A percentile compares a stretch with the other conserved stretches of the same genome.
phyloP scores from a whole-genome alignment of 192 early-diverging fungal species.

The Chytriomyces sp. region DNA sequence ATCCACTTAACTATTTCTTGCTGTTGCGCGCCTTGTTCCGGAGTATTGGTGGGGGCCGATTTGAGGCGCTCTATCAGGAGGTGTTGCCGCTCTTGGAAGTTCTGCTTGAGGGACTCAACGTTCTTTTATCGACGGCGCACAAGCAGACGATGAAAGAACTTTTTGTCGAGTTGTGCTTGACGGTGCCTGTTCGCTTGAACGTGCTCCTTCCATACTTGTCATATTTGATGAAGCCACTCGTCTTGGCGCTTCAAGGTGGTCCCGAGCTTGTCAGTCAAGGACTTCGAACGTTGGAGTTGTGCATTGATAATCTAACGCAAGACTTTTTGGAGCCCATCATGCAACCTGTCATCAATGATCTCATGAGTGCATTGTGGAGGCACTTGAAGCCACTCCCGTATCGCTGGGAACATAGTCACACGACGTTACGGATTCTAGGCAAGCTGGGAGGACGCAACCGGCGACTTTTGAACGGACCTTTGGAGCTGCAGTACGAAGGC shows the following conservation, averaged over 20 bases:
- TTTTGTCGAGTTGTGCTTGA: constrained; percentile 97
- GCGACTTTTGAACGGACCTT: constrained; percentile 74
- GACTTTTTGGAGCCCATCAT: constrained; percentile 97
- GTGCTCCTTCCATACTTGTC: constrained; percentile 90
- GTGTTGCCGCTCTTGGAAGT: constrained; percentile 91
- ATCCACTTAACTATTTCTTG: constrained; percentile 91
- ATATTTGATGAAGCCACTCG: constrained; percentile 94
- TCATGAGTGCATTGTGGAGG: constrained; percentile 92
- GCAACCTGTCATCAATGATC: constrained; percentile 86
- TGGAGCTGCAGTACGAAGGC: constrained; percentile 40
- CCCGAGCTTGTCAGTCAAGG: constrained; percentile 96
- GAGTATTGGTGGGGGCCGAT: constrained; percentile 95
- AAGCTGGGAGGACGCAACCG: constrained; percentile 98
- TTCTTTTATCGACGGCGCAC: constrained; percentile 74
- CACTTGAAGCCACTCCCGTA: constrained; percentile 90
- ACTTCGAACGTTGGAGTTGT: constrained; percentile 92
- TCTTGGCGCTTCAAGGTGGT: constrained; percentile 87
- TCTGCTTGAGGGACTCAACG: constrained; percentile 89
- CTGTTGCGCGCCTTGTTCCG: constrained; percentile 89
- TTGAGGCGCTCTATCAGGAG: constrained; percentile 94
- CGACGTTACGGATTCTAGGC: constrained; percentile 90
- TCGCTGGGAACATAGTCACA: constrained; percentile 76
- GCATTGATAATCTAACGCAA: constrained; percentile 96
- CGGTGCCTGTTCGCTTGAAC: constrained; percentile 93
- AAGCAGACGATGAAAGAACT: constrained; percentile 87